A percentile compares a stretch with the other conserved stretches of the same genome.
Conservation (phyloP, 192 early-diverging fungal genomes). For the Coemansia sp. region DNA sequence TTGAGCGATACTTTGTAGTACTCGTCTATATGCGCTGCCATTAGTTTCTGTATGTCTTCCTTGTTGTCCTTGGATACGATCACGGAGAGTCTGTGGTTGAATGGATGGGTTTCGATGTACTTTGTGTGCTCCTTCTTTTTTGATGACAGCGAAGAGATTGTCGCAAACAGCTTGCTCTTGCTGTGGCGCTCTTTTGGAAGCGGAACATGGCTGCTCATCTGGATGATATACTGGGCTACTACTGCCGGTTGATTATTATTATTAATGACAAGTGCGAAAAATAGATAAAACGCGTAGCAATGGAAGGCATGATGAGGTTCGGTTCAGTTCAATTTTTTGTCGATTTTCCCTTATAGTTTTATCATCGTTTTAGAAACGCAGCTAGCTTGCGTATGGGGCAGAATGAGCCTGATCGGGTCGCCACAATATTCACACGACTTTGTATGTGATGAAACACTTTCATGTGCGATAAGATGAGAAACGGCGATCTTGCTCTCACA, state of each 20-base stretch:
- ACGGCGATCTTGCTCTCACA: neutral
- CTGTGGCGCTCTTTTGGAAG: constrained; percentile 45
- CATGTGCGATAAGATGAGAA: neutral
- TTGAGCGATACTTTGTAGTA: constrained; percentile 29
- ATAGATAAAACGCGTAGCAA: no score
- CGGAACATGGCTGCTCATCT: constrained; percentile 52
- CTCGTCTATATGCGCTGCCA: constrained; percentile 10
- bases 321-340: no score
- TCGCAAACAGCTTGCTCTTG: constrained; percentile 51
- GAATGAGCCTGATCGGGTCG: no score
- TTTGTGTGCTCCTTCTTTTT: constrained; percentile 28
- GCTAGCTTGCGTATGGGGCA: no score
- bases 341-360: no score
- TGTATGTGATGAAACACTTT: no score
- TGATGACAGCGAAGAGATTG: constrained; percentile 35
- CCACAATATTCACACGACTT: no score
- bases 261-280: no score
- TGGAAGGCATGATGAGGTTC: no score
- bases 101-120: constrained; percentile 39
- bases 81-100: constrained; percentile 42
- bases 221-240: no score
- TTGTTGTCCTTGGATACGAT: constrained; percentile 5
- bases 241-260: neutral
- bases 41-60: neutral
- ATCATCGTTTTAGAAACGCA: no score